Evolutionary conservation across 2,329 filamentous ascomycete genomes (phyloP).

Genomic region (Sordariomycetes sp.): DNA sequence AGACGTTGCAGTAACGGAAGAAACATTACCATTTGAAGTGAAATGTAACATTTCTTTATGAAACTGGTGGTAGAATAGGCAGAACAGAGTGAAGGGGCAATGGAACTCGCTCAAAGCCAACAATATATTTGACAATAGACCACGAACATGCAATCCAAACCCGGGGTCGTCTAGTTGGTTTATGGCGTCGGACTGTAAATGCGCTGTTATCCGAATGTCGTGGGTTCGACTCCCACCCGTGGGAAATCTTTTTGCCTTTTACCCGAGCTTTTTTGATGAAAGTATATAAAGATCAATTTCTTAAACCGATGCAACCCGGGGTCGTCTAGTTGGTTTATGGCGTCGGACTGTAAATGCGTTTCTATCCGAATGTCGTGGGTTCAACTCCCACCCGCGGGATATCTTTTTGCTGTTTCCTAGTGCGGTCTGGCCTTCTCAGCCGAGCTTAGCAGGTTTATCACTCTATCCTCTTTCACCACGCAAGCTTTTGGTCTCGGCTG

Average conservation of each 20-base stretch:
- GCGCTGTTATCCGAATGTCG: background rate
- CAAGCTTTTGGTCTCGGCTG: too few relatives aligned
- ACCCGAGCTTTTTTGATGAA: background rate
- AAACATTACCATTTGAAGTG: too few relatives aligned
- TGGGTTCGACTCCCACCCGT: background rate
- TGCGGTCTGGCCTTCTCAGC: too few relatives aligned
- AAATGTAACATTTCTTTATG: too few relatives aligned
- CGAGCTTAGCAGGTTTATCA: too few relatives aligned
- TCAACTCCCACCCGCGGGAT: background rate
- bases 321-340: constrained; percentile 1
- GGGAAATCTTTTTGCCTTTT: background rate
- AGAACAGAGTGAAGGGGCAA: too few relatives aligned
- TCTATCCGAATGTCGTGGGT: constrained; percentile 1
- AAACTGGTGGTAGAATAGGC: too few relatives aligned
- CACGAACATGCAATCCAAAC: too few relatives aligned
- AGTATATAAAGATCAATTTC: background rate
- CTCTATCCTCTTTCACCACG: too few relatives aligned
- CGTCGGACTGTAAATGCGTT: background rate
- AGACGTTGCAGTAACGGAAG: too few relatives aligned
- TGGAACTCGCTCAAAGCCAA: too few relatives aligned
- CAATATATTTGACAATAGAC: too few relatives aligned
- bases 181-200: constrained; percentile 1
- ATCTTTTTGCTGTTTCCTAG: background rate
- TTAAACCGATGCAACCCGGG: background rate
- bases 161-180: constrained; percentile 1